Base-by-base conservation (phyloP, 352 stramenopile genomes). In the Elongisporangium prolatum region DNA sequence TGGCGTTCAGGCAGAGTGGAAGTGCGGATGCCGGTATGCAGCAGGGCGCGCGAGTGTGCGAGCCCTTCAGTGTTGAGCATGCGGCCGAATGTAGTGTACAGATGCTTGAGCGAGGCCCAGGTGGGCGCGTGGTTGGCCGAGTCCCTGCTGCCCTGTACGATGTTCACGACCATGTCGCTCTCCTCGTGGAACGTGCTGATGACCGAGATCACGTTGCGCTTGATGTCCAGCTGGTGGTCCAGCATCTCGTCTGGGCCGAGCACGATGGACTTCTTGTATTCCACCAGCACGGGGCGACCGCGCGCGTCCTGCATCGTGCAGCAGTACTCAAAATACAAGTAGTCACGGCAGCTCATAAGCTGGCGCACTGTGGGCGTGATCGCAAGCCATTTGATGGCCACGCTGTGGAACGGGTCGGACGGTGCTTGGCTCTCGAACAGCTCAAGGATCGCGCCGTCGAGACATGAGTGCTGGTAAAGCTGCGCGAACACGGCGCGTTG, bases 331-430 rank as follows among this genome's bases (percentile, higher is more conserved):
- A 91, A 66, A 56, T 77, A 82, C 6, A 88, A 75, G 55, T 88
- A 88, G 59, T 91, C 82, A 7, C 82, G 77, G 62, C 74, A 79
- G 40, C 77, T 72, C 48, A 88, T 66, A 34, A 91, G 67, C 52
- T 70, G 68, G 37, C 81, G 75, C 37, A 88, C 70, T 3, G 82
- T 80, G 18, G 82, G 86, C 52, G 74, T 73, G 50, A 89, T 22
- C 16, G 78, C 82, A 52, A 85, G 40, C 82, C 82, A 91, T 69
- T 89, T 88, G 48, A 91, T 69, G 4, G 79, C 79, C 18, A 91
- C 21, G 60, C 86, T 89, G 77, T 77, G 88, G 65, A 89, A 91
- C 51, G 82, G 82, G 28, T 91, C 82, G 5, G 80, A 67, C 3
- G 80, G 60, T 22, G 77, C 86, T 17, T 77, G 71, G 25, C 72